Percentiles rank a stretch among this genome's conserved stretches.
Conservation (phyloP, 257 asterid species). For the Solanum pimpinellifolium region DNA sequence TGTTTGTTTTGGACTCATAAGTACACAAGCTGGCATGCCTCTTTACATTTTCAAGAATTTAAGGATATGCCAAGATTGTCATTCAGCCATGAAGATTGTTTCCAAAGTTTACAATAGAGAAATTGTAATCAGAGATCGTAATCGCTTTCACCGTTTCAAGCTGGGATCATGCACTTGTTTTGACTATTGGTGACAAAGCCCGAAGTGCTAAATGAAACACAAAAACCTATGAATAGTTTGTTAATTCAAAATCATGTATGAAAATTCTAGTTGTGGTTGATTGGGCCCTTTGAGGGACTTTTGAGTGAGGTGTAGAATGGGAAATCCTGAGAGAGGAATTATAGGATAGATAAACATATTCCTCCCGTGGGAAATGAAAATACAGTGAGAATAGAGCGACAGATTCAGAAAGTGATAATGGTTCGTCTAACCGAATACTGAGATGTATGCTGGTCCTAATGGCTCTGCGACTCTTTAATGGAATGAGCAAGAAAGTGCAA, state of each 20-base stretch:
- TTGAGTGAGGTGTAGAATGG: too few relatives aligned
- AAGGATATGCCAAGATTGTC: conserved; percentile 51
- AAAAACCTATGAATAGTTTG: too few relatives aligned
- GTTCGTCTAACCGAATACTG: conserved; percentile 6
- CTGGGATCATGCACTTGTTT: conserved; percentile 39
- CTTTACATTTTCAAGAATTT: conserved; percentile 49
- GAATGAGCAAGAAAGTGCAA: too few relatives aligned
- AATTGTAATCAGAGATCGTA: conserved; percentile 49
- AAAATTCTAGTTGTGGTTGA: too few relatives aligned
- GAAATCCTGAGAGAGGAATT: too few relatives aligned
- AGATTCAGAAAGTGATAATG: not conserved
- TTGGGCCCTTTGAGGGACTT: too few relatives aligned
- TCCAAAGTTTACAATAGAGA: conserved; percentile 38
- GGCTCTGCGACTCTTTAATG: conserved; percentile 4
- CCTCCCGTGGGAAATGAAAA: too few relatives aligned
- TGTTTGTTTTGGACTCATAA: conserved; percentile 42
- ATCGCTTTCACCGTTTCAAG: conserved; percentile 47
- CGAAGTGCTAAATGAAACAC: too few relatives aligned
- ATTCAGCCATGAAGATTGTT: conserved; percentile 45
- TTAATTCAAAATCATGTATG: too few relatives aligned
- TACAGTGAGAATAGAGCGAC: not conserved
- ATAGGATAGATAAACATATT: too few relatives aligned
- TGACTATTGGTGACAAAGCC: conserved; percentile 24
- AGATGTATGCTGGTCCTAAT: conserved; percentile 21
- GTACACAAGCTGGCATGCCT: conserved; percentile 35